phyloP scores from a whole-genome alignment of 2,329 filamentous ascomycete species.

The Colletotrichum sp. region DNA sequence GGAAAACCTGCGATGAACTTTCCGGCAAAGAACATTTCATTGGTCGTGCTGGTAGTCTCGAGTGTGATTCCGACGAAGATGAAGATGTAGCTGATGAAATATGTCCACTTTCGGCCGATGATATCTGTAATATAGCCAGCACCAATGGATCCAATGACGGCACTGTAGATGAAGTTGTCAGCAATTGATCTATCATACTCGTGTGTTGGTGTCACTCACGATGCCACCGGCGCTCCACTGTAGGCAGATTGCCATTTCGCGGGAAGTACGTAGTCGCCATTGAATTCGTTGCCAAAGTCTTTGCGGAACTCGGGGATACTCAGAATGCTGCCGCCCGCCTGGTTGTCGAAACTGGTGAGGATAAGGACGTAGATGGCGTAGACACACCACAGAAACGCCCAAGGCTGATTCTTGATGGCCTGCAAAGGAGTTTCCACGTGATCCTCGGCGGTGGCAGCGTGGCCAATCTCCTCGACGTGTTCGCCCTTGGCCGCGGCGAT shows the following conservation, averaged over 20 bases:
- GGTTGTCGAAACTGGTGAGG: slow-evolving; percentile 46
- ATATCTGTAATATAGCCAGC: slow-evolving; percentile 12
- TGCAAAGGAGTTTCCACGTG: slow-evolving; percentile 16
- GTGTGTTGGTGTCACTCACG: slow-evolving; percentile 24
- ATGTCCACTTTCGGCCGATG: slow-evolving; percentile 19
- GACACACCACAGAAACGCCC: slow-evolving; percentile 38
- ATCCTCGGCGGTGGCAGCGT: slow-evolving; percentile 1
- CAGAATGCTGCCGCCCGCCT: slow-evolving; percentile 43
- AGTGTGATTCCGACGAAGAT: slow-evolving; percentile 42
- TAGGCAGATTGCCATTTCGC: slow-evolving; percentile 51
- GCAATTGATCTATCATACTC: neutral
- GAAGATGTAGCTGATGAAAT: slow-evolving; percentile 39
- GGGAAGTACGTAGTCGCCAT: slow-evolving; percentile 41
- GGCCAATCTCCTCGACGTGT: slow-evolving; percentile 9
- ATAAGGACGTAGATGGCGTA: slow-evolving; percentile 44
- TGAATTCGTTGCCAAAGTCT: slow-evolving; percentile 44
- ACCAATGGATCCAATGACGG: slow-evolving; percentile 13
- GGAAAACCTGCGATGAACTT: slow-evolving; percentile 48
- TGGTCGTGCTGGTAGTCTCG: slow-evolving; percentile 33
- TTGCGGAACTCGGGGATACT: slow-evolving; percentile 48
- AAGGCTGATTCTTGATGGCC: slow-evolving; percentile 29
- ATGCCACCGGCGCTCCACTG: slow-evolving; percentile 44
- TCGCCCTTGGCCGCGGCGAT: slow-evolving; percentile 13
- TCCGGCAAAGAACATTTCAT: slow-evolving; percentile 43
- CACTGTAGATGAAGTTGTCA: slow-evolving; percentile 4